These are phyloP conservation scores for Picochlorum sp. DNA, from an alignment of 139 green algal genomes.

Conservation along the genomic window DNA sequence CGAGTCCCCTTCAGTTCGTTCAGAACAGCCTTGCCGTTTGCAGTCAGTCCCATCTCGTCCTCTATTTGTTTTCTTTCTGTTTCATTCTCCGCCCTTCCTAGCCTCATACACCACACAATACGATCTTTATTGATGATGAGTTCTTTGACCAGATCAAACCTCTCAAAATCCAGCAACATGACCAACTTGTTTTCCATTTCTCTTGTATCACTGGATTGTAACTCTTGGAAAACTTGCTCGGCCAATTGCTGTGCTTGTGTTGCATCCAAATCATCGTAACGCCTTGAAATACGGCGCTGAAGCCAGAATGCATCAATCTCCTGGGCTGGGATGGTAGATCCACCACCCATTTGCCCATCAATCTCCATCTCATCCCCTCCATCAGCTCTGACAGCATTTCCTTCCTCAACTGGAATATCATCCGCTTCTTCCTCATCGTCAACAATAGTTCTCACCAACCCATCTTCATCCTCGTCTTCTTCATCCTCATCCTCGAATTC, in stretches of 20 bases:
- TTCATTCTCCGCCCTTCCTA: conserved; percentile 70
- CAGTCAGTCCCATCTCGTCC: conserved; percentile 43
- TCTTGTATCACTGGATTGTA: conserved; percentile 30
- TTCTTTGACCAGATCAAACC: conserved; percentile 95
- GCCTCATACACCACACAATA: conserved; percentile 93
- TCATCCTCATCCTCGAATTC: conserved; percentile 84
- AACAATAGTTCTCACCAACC: conserved; percentile 38
- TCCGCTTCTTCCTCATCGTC: conserved; percentile 36
- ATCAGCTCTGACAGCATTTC: conserved; percentile 21
- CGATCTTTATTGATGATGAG: conserved; percentile 79
- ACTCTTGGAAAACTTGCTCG: conserved; percentile 55
- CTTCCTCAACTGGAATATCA: neutral
- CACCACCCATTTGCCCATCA: conserved; percentile 23
- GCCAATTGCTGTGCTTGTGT: conserved; percentile 59
- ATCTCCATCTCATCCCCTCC: conserved; percentile 45
- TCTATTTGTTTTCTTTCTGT: conserved; percentile 47
- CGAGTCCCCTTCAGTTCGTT: conserved; percentile 70
- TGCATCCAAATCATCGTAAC: conserved; percentile 63
- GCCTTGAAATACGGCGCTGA: conserved; percentile 75
- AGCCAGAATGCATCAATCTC: conserved; percentile 99
- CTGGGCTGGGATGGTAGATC: conserved; percentile 23
- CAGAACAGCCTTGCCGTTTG: conserved; percentile 63
- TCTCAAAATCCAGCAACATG: conserved; percentile 82
- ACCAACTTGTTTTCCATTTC: conserved; percentile 89
- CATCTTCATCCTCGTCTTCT: conserved; percentile 57